Base-by-base conservation (phyloP, 1,284 basidiomycete genomes). In the Ceratobasidium sp. region DNA sequence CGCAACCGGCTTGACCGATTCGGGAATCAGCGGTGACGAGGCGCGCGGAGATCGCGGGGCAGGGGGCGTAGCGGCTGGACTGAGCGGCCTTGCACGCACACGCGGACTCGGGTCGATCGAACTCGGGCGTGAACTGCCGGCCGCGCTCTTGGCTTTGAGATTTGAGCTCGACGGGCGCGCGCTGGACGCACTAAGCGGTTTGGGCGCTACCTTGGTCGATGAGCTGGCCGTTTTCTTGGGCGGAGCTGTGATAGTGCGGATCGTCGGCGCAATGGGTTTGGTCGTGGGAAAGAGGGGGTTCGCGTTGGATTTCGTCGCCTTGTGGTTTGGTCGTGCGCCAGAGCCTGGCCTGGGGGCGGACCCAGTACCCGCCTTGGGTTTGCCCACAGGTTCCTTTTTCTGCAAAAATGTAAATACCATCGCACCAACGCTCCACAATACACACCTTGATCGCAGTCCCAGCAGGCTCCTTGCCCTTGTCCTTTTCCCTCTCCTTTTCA, bases 101-200 rank as follows among this genome's bases (percentile, higher is more conserved):
- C 53, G 27, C 25, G 64, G 64, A 30, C 64, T 67, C 4, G 52
- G 52, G 41, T 67, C 42, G 16, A 56, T 67, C 6, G 64, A 67
- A 2, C 47, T 30, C 1, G 64, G 36, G 13, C 52, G 64, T 9
- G 64, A 67, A n/a, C n/a, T n/a, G 16, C 64, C 64, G 29, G 30
- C 33, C 33, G 5, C 44, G 42, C 33, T 67, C 47, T 52, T 42
- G 14, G 59, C 6, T 23, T 52, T 52, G 49, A 62, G 16, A 7
- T 11, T 11, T 11, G 33, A 4, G 11, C 27, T 47, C 8, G 44
- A 29, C 25, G 27, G 25, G 14, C 41, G 33, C 1, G 30, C 27
- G 29, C 52, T 66, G 5, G 62, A 52, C 2, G 30, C n/a, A 33
- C 62, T 54, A 27, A 30, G 25, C 9, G 62, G 52, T 11, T 47